Conservation (phyloP, 1,139 yeast species). For the Yamadazyma friedrichii region DNA sequence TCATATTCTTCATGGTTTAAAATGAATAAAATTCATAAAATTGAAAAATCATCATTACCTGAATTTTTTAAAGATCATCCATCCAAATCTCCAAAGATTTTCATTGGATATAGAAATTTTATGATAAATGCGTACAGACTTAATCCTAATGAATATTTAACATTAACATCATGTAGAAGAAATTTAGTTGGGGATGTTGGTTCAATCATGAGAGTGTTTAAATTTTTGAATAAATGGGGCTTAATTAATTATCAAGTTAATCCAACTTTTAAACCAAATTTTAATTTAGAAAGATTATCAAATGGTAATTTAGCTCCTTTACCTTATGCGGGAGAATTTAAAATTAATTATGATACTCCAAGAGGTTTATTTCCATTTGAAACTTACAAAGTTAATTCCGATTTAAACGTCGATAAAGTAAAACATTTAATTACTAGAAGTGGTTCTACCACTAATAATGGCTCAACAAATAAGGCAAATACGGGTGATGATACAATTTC, state of each 20-base stretch:
- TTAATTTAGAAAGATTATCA: conserved; percentile 57
- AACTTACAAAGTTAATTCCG: conserved; percentile 60
- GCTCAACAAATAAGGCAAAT: background rate
- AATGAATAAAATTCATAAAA: conserved; percentile 63
- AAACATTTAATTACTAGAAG: conserved; percentile 42
- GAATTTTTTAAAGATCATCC: conserved; percentile 83
- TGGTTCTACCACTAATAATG: background rate
- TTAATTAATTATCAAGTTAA: conserved; percentile 89
- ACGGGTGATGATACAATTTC: background rate
- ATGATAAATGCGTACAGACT: conserved; percentile 90
- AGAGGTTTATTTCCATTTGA: conserved; percentile 94
- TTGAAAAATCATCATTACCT: conserved; percentile 74
- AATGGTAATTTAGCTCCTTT: conserved; percentile 46
- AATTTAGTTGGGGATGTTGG: conserved; percentile 97
- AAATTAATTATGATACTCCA: conserved; percentile 82
- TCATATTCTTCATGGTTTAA: conserved; percentile 93
- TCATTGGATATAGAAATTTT: conserved; percentile 85
- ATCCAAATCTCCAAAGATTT: conserved; percentile 86
- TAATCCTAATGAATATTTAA: conserved; percentile 89
- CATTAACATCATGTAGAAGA: conserved; percentile 92
- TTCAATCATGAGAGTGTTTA: conserved; percentile 84
- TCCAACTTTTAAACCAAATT: conserved; percentile 65
- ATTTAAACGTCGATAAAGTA: conserved; percentile 55
- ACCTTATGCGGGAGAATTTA: conserved; percentile 69
- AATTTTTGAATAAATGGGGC: conserved; percentile 94